Base-by-base conservation (phyloP, 1,284 basidiomycete genomes). In the Amylostereum areolatum region DNA sequence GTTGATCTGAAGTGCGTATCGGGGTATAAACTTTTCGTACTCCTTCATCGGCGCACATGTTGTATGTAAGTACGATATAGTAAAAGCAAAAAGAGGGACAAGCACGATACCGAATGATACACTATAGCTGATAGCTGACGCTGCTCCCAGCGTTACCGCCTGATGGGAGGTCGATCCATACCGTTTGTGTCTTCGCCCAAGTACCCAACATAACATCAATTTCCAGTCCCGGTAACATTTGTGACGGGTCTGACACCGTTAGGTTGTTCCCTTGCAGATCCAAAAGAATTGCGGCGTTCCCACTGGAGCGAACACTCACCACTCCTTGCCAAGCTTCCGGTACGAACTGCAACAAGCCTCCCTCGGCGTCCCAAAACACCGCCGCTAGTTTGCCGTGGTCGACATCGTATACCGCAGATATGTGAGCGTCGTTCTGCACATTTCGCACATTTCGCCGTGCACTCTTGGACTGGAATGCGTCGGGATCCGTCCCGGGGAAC, bases 221-320 rank as follows among this genome's bases (percentile, higher is more conserved):
- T 42, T 54, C 65, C 5, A 73, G 55, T 3, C 49, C 57, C 4
- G 55, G 49, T 32, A 73, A 57, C 10, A 55, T 61, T 57, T 74
- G 77, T 32, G 67, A 72, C 44, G 84, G 85, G 63, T 85, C 82
- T 0, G 83, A 75, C 9, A 81, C 72, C 0, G 74, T 77, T 32
- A 83, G 59, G 25, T 64, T 66, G 52, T 72, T 69, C 7, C 62
- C 66, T 24, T 66, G 59, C 46, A 72, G 54, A 7, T 70, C 60
- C 55, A 77, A 71, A 18, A 83, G 68, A 24, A 80, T 55, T 2
- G 68, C 70, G 6, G 69, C 62, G 37, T 74, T 75, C 3, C 62
- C 71, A 41, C 66, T 66, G 2, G 72, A 56, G 12, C 62, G 59
- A 18, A 83, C 55, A 2, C 66, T 71, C 31, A 78, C 62, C 5